Conservation (phyloP, 164 flowering plant species). For the Magnolia sinica region DNA sequence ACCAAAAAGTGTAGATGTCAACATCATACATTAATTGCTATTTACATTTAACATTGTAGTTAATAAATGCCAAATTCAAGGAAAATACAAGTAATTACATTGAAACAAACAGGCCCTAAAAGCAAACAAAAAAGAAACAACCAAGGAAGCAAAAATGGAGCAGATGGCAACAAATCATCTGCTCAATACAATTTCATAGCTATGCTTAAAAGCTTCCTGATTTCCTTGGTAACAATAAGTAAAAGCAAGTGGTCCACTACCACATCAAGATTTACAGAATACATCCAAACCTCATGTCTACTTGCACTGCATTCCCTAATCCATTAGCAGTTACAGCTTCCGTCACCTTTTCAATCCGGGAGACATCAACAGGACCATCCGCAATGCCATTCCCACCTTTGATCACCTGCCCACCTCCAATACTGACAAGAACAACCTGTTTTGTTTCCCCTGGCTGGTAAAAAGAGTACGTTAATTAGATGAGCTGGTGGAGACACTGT, state of each 20-base stretch:
- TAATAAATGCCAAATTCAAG: no score
- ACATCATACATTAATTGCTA: no score
- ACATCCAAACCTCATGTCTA: constrained; percentile 48
- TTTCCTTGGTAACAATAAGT: not conserved
- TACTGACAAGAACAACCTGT: constrained; percentile 65
- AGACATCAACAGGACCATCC: constrained; percentile 60
- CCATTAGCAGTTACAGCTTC: constrained; percentile 36
- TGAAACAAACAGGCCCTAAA: no score
- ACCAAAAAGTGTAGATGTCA: no score
- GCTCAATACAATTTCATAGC: no score
- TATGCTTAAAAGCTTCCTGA: no score
- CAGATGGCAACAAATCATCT: no score
- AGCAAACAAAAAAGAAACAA: no score
- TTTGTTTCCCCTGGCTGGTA: constrained; percentile 85
- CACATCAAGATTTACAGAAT: not conserved
- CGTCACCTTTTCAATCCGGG: constrained; percentile 34
- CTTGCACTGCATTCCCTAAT: constrained; percentile 49
- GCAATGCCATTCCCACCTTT: constrained; percentile 84
- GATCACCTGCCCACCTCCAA: constrained; percentile 68
- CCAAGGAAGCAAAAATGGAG: no score
- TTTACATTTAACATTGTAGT: no score
- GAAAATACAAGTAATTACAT: no score
- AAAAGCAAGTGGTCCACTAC: not conserved
- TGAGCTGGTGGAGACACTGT: not conserved
- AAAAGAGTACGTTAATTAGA: constrained; percentile 8